Evolutionary conservation across 2,329 filamentous ascomycete species (phyloP), one percentile per base, ranked within the genome.

Genomic region (Rachicladosporium sp.): DNA sequence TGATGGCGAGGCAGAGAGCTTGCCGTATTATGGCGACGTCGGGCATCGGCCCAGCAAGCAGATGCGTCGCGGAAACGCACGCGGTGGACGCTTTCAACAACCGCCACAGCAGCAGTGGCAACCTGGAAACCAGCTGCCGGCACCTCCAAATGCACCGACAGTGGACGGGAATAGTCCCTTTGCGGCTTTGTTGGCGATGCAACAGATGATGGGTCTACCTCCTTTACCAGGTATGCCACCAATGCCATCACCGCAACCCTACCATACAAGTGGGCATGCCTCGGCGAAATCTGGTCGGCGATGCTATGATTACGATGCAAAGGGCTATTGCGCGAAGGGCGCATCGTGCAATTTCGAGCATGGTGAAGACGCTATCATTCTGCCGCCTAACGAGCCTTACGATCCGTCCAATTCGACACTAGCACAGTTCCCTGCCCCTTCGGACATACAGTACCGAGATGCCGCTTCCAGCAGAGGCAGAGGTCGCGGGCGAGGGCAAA

Each of bases 241-340:
- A 23, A 43, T 47, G 45, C 38, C 46, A 43, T 31, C 31, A 41
- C 37, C 8, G 41, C 10, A 32, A 9, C 23, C 37, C 19, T 19
- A 19, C 15, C 15, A 19, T 19, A 19, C 15, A 19, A 19, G 15
- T 19, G 15, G 15, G 15, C 15, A 19, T 19, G 15, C 42, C 37
- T 36, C 40, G 23, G 35, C 41, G 38, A 38, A 43, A 12, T 31
- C 31, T 30, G 29, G 41, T 13, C 37, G 67, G 41, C 68, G 74
- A 42, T 88, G 82, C 53, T 68, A 73, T 42, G 78, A 85, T 56
- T 86, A 82, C 50, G 80, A 85, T 42, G 73, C 64, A 1, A 82
- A 82, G 49, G 83, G 83, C 0, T 84, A 73, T 51, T 88, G 83
- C 53, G 70, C 76, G 4, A 65, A 76, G 31, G 80, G 81, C 3